Conservation (phyloP, 306 rosid genomes). For the Cicer chorassanicum region DNA sequence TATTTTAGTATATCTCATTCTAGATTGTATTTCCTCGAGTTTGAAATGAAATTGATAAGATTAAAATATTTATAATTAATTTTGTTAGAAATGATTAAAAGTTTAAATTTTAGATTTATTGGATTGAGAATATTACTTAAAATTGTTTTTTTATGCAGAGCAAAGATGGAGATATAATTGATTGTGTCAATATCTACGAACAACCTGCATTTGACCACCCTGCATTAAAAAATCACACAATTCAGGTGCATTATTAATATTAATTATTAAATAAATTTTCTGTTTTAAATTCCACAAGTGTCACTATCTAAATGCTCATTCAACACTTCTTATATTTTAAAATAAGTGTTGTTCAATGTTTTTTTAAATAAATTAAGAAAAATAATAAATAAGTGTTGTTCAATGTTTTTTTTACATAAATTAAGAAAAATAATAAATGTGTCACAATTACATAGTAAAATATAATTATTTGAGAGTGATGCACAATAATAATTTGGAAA, state of each 20-base stretch:
- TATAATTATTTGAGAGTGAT: no score
- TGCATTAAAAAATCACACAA: conserved; percentile 52
- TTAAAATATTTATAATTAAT: not conserved
- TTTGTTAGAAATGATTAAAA: not conserved
- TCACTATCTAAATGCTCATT: not conserved
- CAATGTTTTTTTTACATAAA: no score
- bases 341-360: no score
- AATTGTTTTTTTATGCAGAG: conserved; percentile 40
- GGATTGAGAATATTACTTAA: not conserved
- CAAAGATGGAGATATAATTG: conserved; percentile 64
- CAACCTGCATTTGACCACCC: conserved; percentile 69
- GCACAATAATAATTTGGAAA: no score
- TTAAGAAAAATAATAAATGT: no score
- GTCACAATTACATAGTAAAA: no score
- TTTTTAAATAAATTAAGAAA: no score
- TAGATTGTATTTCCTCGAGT: not conserved
- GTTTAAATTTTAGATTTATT: not conserved
- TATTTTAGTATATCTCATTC: no score
- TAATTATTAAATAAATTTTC: not conserved
- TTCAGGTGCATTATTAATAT: not conserved
- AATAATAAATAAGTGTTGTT: no score
- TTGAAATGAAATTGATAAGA: not conserved
- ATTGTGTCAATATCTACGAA: conserved; percentile 57
- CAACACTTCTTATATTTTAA: no score
- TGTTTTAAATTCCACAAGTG: not conserved